phyloP scores from a whole-genome alignment of 176 grass and related monocot genomes.

The Musa troglodytarum region DNA sequence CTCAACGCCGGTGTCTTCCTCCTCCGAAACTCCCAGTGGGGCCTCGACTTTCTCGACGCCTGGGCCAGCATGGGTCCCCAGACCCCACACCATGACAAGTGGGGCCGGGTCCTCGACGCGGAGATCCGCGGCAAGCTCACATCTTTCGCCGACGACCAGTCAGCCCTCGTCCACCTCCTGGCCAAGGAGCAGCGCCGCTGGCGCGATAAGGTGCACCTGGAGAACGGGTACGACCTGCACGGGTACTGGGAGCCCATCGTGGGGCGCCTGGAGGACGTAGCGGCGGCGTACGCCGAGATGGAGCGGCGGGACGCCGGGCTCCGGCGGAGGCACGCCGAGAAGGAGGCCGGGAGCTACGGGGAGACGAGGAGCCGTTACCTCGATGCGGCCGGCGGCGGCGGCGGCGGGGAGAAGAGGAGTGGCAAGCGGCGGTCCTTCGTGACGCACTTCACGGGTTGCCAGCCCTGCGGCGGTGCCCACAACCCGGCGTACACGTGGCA shows the following conservation, averaged over 20 bases:
- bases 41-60: slow-evolving; percentile 62
- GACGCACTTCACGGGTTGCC: slow-evolving; percentile 91
- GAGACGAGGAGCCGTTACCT: slow-evolving; percentile 14
- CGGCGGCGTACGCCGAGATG: slow-evolving; percentile 39
- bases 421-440: slow-evolving; percentile 49
- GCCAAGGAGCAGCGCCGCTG: slow-evolving; percentile 23
- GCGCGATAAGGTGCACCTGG: slow-evolving; percentile 52
- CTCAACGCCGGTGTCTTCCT: slow-evolving; percentile 92
- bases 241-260: slow-evolving; percentile 86
- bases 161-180: slow-evolving; percentile 61
- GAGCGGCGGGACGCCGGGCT: slow-evolving; percentile 31
- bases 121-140: slow-evolving; percentile 63
- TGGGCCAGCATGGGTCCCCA: slow-evolving; percentile 56
- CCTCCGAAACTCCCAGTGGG: slow-evolving; percentile 90
- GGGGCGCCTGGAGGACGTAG: slow-evolving; percentile 39
- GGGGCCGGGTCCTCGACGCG: slow-evolving; percentile 45
- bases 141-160: slow-evolving; percentile 76
- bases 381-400: neutral
- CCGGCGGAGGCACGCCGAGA: slow-evolving; percentile 47
- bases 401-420: slow-evolving; percentile 23
- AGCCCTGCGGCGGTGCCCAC: slow-evolving; percentile 64
- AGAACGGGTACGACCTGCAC: slow-evolving; percentile 61
- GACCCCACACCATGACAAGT: slow-evolving; percentile 28
- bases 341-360: slow-evolving; percentile 27
- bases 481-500: slow-evolving; percentile 50